A percentile compares a stretch with the other conserved stretches of the same genome.
These are phyloP conservation scores for Paratinospora sagittata DNA, from an alignment of 164 flowering plant genomes.

Conservation along the genomic window DNA sequence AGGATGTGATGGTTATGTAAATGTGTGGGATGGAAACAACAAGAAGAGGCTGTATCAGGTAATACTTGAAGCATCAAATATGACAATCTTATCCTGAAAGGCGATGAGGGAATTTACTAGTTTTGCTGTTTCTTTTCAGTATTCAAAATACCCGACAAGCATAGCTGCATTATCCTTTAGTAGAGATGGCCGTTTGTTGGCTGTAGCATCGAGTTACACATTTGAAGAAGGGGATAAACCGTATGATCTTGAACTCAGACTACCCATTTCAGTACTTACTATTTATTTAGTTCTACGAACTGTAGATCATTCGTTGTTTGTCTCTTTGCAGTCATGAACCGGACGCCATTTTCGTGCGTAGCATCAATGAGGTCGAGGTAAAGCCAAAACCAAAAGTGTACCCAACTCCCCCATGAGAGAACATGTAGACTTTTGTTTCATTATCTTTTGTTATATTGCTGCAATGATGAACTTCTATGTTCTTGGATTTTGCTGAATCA, in stretches of 20 bases:
- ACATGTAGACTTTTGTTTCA: not conserved
- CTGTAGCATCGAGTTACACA: constrained; percentile 94
- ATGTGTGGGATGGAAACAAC: constrained; percentile 93
- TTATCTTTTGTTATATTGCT: not conserved
- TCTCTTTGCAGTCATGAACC: constrained; percentile 79
- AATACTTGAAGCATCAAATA: not conserved
- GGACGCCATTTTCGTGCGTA: constrained; percentile 83
- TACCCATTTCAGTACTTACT: not conserved
- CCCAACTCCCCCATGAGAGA: constrained; percentile 21
- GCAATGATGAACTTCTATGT: not conserved
- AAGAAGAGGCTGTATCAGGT: constrained; percentile 96
- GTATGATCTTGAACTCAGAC: constrained; percentile 33
- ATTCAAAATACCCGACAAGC: constrained; percentile 76
- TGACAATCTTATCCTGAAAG: not conserved
- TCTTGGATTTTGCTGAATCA: not conserved
- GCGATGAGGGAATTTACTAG: not conserved
- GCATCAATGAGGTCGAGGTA: constrained; percentile 85
- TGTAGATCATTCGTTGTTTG: not conserved
- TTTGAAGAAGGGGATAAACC: constrained; percentile 83
- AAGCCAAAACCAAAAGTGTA: constrained; percentile 89
- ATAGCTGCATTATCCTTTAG: constrained; percentile 90
- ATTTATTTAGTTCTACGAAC: not conserved
- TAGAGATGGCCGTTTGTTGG: constrained; percentile 83
- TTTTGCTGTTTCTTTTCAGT: constrained; percentile 33
- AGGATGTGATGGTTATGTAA: constrained; percentile 93